Conservation (phyloP, 2,329 filamentous ascomycete species). For the Chaetomiaceae sp. region DNA sequence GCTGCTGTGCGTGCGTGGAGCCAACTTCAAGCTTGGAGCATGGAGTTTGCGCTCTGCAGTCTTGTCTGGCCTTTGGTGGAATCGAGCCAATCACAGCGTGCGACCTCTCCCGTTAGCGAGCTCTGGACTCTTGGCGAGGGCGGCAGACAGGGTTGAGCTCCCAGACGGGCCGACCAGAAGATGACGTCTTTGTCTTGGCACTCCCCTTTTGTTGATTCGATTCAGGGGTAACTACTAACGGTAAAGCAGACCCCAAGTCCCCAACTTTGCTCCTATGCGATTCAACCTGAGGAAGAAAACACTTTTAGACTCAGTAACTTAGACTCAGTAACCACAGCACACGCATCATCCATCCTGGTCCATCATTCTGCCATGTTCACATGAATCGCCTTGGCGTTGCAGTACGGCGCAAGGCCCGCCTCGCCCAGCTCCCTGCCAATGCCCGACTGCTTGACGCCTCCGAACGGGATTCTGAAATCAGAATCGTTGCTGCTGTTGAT, state of each 20-base stretch:
- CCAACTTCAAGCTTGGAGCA: background rate
- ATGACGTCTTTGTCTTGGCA: slow-evolving; percentile 7
- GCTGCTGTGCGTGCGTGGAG: background rate
- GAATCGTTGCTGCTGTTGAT: slow-evolving; percentile 41
- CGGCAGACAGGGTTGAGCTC: slow-evolving; percentile 3
- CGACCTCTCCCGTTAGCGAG: background rate
- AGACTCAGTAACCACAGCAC: too few relatives aligned
- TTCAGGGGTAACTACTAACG: background rate
- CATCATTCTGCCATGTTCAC: slow-evolving; percentile 32
- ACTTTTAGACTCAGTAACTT: too few relatives aligned
- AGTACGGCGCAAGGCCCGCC: slow-evolving; percentile 34
- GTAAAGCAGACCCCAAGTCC: background rate
- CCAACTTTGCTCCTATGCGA: too few relatives aligned
- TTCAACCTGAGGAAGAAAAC: background rate
- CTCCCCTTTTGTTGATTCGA: background rate
- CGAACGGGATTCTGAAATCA: slow-evolving; percentile 50
- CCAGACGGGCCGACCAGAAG: too few relatives aligned
- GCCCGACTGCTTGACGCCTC: slow-evolving; percentile 36
- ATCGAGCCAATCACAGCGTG: slow-evolving; percentile 6
- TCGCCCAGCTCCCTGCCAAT: slow-evolving; percentile 36
- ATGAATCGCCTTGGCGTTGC: slow-evolving; percentile 35
- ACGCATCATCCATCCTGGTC: background rate
- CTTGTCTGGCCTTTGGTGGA: slow-evolving; percentile 8
- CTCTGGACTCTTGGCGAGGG: background rate
- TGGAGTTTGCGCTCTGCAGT: too few relatives aligned